Conservation (phyloP, 2,329 filamentous ascomycete genomes). For the Epicoccum sorghinum region DNA sequence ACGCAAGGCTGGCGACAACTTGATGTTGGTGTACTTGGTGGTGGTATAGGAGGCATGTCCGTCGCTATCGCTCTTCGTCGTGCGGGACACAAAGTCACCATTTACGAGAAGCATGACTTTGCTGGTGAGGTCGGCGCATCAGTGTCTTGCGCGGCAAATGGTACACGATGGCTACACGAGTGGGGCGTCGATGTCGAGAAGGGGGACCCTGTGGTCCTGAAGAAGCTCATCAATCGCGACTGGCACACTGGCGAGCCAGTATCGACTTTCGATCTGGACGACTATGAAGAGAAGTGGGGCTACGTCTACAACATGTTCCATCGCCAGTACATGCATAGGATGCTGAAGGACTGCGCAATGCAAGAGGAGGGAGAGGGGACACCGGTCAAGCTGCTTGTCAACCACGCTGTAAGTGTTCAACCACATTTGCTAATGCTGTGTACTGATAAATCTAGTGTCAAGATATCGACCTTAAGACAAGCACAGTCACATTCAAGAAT, state of each 20-base stretch:
- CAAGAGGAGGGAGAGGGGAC: constrained; percentile 59
- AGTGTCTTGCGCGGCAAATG: constrained; percentile 67
- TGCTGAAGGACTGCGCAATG: constrained; percentile 67
- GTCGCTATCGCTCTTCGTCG: constrained; percentile 59
- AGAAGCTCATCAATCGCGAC: constrained; percentile 71
- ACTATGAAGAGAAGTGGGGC: constrained; percentile 71
- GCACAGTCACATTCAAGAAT: constrained; percentile 52
- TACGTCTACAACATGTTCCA: constrained; percentile 72
- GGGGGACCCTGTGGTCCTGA: constrained; percentile 69
- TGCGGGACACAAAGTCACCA: constrained; percentile 62
- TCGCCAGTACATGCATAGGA: constrained; percentile 70
- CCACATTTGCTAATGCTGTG: no score
- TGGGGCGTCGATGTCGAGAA: constrained; percentile 69
- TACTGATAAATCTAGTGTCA: constrained; percentile 44
- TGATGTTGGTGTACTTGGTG: constrained; percentile 55
- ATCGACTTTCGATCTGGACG: constrained; percentile 67
- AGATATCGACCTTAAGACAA: constrained; percentile 58
- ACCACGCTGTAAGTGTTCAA: constrained; percentile 52
- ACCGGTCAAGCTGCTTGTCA: constrained; percentile 62
- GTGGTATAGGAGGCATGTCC: constrained; percentile 61
- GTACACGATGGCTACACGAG: constrained; percentile 71
- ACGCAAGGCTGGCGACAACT: constrained; percentile 30
- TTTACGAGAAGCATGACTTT: constrained; percentile 71
- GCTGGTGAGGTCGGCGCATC: constrained; percentile 67
- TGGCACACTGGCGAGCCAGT: constrained; percentile 72